A percentile compares a stretch with the other conserved stretches of the same genome.
Evolutionary conservation across 1,284 basidiomycete genomes (phyloP).

Genomic region (Sanghuangporus baumii): DNA sequence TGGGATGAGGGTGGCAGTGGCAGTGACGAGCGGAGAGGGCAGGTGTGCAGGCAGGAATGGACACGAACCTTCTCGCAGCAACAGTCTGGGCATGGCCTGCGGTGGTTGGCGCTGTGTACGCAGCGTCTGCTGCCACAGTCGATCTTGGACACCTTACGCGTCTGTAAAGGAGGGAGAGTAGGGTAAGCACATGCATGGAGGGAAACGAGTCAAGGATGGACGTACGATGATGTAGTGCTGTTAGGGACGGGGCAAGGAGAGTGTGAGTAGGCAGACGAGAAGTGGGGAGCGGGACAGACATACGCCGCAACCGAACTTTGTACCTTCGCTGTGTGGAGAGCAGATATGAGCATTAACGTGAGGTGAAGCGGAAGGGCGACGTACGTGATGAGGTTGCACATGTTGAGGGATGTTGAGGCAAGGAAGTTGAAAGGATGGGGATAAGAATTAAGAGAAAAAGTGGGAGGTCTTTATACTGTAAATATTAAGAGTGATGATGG

Average conservation of each 20-base stretch:
- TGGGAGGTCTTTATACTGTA: constrained; percentile 15
- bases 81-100: constrained; percentile 47
- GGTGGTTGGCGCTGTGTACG: constrained; percentile 49
- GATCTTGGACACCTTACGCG: constrained; percentile 48
- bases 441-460: too few species aligned
- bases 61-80: constrained; percentile 43
- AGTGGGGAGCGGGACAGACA: constrained; percentile 28
- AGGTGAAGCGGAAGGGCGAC: constrained; percentile 26
- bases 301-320: constrained; percentile 68
- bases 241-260: constrained; percentile 22
- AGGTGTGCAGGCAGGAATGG: neutral
- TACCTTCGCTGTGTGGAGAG: constrained; percentile 56
- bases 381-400: constrained; percentile 73
- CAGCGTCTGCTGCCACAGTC: constrained; percentile 61
- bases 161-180: constrained; percentile 33
- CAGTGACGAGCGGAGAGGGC: constrained; percentile 5
- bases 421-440: too few species aligned
- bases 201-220: constrained; percentile 13
- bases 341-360: constrained; percentile 11
- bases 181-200: constrained; percentile 15
- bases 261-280: constrained; percentile 26
- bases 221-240: constrained; percentile 52
- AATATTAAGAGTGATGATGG: neutral
- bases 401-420: constrained; percentile 11
- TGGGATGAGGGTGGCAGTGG: constrained; percentile 13